A percentile compares a stretch with the other conserved stretches of the same genome.
Conservation (phyloP, 306 rosid species). For the Glycine soja region DNA sequence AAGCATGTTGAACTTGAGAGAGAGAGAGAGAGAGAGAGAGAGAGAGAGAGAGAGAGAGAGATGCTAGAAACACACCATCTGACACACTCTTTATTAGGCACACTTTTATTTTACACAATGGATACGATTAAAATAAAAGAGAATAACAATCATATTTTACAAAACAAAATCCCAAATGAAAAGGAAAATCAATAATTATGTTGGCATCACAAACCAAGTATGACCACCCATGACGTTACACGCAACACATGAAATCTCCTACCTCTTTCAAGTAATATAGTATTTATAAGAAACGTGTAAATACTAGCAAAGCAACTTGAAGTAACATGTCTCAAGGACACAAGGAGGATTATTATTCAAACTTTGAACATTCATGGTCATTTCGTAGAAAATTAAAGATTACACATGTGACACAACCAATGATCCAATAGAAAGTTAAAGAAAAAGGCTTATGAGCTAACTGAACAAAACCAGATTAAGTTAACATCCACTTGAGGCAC, state of each 20-base stretch:
- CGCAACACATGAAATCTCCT: neutral
- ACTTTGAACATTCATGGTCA: neutral
- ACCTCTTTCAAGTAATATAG: neutral
- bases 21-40: no score
- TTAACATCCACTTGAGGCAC: conserved; percentile 55
- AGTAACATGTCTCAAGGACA: neutral
- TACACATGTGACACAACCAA: neutral
- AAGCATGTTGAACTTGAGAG: no score
- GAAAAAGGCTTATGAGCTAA: conserved; percentile 22
- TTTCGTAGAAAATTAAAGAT: neutral
- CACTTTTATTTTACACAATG: no score
- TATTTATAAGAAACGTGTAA: neutral
- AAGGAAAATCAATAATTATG: neutral
- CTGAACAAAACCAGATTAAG: conserved; percentile 63
- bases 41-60: no score
- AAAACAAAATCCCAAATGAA: neutral
- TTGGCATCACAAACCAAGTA: neutral
- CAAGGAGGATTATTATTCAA: neutral
- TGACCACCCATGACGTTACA: neutral
- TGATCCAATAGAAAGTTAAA: neutral
- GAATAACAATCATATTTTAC: neutral
- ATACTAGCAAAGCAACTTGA: neutral
- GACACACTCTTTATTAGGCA: no score
- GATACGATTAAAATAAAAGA: no score
- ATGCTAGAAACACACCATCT: no score